Base-by-base conservation (phyloP, 257 asterid species). In the Solanum dulcamara region DNA sequence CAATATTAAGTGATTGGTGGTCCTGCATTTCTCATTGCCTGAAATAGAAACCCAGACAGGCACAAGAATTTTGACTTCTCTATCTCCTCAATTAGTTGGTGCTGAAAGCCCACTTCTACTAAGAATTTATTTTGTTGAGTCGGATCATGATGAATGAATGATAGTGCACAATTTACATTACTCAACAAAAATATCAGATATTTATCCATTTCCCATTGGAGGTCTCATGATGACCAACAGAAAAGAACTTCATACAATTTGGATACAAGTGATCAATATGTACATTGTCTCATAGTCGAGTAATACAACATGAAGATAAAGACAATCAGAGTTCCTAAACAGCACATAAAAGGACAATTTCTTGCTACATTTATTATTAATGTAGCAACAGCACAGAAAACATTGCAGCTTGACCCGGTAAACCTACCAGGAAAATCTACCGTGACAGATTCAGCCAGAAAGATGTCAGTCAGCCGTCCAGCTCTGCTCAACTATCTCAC, bases 401-500 rank as follows among this genome's bases (percentile, higher is more conserved):
- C 42, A 28, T 18, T 87, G 81, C 85, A 50, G 80, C 51, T 83
- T 13, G 72, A 88, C 53, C 84, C 70, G 84, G 86, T 83, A 85
- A 48, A 53, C 89, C 87, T 51, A 87, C 90, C 90, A 80, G 87
- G 89, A 90, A 90, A 81, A 81, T 84, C 83, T 85, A 57, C 88
- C 15, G 5, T 8, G 22, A 37, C 15, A 42, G 77, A 44, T 72
- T 44, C 33, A 42, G 35, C 35, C 71, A 10, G 40, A 67, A 51
- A 50, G 81, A 48, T 64, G 46, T 80, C 91, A 95, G 92, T 95
- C 98, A 4, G 98, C 98, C 12, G 97, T 94, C 98, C 98, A 95
- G 88, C 98, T 95, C 90, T 95, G 97, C 91, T 95, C 98, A 64
- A 95, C 98, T 84, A 94, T 89, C 89, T 93, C 98, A 32, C 95